Base-by-base conservation (phyloP, 192 early-diverging fungal genomes). In the Linnemannia zychae region DNA sequence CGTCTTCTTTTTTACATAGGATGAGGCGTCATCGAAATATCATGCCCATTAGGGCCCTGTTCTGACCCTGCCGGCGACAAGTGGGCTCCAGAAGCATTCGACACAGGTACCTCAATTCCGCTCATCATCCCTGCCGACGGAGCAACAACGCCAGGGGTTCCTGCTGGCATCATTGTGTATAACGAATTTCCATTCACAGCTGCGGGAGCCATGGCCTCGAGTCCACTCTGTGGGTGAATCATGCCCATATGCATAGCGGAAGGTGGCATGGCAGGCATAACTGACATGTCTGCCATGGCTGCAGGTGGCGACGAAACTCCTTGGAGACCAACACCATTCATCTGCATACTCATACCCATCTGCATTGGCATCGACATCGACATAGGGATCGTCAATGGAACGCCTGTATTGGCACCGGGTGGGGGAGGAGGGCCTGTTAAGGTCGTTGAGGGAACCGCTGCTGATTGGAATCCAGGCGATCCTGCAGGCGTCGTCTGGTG, bases 391-490 rank as follows among this genome's bases (percentile, higher is more conserved):
- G 57, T 63, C 24, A 63, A 31, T 31, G 57, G 57, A 53, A 63
- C 53, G 40, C 0, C 33, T 53, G n/a, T 67, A 18, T 38, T 36
- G 28, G 22, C 20, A 7, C 11, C 22, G 46, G 67, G 47, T 40
- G 40, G 20, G 6, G 75, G 34, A 22, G 36, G 48, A 6, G 67
- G 49, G 9, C 66, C 67, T 18, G 76, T 34, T 12, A 77, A 37
- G 5, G 36, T 28, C 49, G 67, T 70, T 22, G 76, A 53, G 15
- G 76, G 76, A 3, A 70, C 49, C 0, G 34, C 37, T 38, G 48
- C 49, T 5, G 75, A 31, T 7, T 60, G 71, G 24, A 74, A 80
- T 20, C 78, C 78, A 0, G 78, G 78, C 3, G 78, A 74, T 4
- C 71, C 71, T 44, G 65, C 24, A 13, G 78, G 71, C 3, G 78